These are phyloP conservation scores for Phoenix roebelenii DNA, from an alignment of 176 grass and related monocot genomes.

Conservation along the genomic window DNA sequence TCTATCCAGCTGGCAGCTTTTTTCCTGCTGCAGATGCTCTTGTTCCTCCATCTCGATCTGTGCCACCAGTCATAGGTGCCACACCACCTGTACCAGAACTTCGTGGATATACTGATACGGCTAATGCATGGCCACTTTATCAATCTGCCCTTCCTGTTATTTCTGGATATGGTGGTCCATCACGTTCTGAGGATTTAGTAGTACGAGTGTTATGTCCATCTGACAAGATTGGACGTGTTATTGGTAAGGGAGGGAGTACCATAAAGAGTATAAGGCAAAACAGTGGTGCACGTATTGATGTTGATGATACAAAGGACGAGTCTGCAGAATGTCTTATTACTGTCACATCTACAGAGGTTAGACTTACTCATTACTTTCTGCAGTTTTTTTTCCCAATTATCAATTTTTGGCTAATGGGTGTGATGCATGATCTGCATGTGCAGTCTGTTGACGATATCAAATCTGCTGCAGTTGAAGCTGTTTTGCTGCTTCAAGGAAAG, in stretches of 20 bases:
- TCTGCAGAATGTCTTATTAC: conserved; percentile 74
- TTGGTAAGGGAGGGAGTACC: conserved; percentile 80
- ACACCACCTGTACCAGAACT: conserved; percentile 46
- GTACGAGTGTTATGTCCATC: conserved; percentile 76
- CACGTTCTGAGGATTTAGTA: conserved; percentile 61
- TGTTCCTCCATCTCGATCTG: conserved; percentile 36
- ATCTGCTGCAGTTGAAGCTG: conserved; percentile 90
- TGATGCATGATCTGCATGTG: conserved; percentile 14
- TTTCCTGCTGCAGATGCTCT: conserved; percentile 40
- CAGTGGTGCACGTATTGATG: conserved; percentile 68
- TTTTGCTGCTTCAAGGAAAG: conserved; percentile 84
- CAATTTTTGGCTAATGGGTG: conserved; percentile 2
- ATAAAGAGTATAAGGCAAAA: conserved; percentile 87
- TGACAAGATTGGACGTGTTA: conserved; percentile 85
- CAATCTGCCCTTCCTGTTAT: conserved; percentile 58
- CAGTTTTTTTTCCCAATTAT: conserved; percentile 6
- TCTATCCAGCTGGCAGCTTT: conserved; percentile 58
- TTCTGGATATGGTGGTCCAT: conserved; percentile 44
- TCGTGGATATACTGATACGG: conserved; percentile 37
- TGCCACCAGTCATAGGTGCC: conserved; percentile 37
- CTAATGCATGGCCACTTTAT: conserved; percentile 53
- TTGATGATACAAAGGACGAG: conserved; percentile 84
- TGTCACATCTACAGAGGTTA: conserved; percentile 72
- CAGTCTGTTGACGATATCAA: conserved; percentile 84
- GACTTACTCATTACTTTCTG: conserved; percentile 9